Evolutionary conservation across 1,284 basidiomycete species (phyloP), one percentile per base, ranked within the genome.

Genomic region (Ceratobasidium sp.): DNA sequence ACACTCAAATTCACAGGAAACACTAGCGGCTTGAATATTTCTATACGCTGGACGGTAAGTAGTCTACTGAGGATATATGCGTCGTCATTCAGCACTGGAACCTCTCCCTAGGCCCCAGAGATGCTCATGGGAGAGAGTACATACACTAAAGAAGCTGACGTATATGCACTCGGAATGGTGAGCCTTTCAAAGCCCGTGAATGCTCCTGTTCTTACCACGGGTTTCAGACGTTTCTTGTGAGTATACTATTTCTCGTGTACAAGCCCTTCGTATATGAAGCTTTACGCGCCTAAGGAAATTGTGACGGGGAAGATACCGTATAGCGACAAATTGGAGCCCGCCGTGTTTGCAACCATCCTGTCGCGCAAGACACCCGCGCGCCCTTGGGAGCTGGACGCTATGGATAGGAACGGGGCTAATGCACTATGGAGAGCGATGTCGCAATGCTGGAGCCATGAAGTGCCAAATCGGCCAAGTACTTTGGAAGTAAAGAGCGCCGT

Each of bases 91-190:
- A n/a, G n/a, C n/a, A n/a, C n/a, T n/a, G n/a, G n/a, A n/a, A n/a
- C n/a, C n/a, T n/a, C n/a, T n/a, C n/a, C n/a, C n/a, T n/a, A 67
- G 65, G 65, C 65, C 12, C 65, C 65, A 7, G 65, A 67, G 40
- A 15, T 48, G 28, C 26, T 15, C 20, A 26, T 6, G 10, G 20
- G 23, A 12, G 65, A 50, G 17, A 23, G 6, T n/a, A 44, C 7
- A 5, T n/a, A n/a, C n/a, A 52, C 42, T n/a, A 4, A 26, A 7
- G 46, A 28, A 26, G 15, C 20, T 26, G 65, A 67, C 42, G 40
- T 67, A 50, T 67, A 67, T 50, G 42, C 65, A n/a, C 17, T 48
- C 10, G 65, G 42, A 48, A 67, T 67, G 65, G 65, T 67, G 50
- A 26, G 62, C 9, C 7, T 7, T n/a, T 20, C 26, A 9, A n/a